phyloP scores from a whole-genome alignment of 257 asterid species.

The Solanum sparsipilum region DNA sequence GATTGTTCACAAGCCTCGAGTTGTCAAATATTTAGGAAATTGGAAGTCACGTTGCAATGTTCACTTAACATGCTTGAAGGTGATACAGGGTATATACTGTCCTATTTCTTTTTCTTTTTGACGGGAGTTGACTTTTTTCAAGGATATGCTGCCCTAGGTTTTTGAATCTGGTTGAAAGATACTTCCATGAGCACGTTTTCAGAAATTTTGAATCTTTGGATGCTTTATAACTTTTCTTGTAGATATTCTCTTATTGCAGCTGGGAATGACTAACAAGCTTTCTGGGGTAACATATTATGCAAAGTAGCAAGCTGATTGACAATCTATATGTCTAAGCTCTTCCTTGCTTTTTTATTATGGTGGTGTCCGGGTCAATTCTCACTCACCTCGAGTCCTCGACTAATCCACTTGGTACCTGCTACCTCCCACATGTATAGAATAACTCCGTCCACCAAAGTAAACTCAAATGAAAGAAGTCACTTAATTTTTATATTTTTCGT shows the following conservation, averaged over 20 bases:
- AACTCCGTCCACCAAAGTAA: neutral
- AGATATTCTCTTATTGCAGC: neutral
- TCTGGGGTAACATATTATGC: neutral
- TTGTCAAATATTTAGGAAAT: constrained; percentile 32
- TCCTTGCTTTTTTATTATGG: neutral
- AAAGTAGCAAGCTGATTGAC: neutral
- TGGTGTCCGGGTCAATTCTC: neutral
- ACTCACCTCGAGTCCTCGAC: neutral
- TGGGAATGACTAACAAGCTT: neutral
- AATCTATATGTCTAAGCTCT: neutral
- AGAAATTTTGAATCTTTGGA: neutral
- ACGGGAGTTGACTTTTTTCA: neutral
- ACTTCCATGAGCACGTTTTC: neutral
- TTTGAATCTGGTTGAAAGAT: neutral
- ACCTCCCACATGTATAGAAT: neutral
- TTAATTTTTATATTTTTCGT: neutral
- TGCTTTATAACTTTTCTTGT: neutral
- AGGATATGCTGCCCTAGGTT: neutral
- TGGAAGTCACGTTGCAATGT: constrained; percentile 57
- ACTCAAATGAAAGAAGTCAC: neutral
- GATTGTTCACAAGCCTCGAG: constrained; percentile 27
- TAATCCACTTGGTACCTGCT: neutral
- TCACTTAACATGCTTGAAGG: constrained; percentile 95
- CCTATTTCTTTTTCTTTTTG: neutral
- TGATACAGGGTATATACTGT: constrained; percentile 68